A percentile compares a stretch with the other conserved stretches of the same genome.
Conservation (phyloP, 2,329 filamentous ascomycete species). For the Fusarium fujikuroi region DNA sequence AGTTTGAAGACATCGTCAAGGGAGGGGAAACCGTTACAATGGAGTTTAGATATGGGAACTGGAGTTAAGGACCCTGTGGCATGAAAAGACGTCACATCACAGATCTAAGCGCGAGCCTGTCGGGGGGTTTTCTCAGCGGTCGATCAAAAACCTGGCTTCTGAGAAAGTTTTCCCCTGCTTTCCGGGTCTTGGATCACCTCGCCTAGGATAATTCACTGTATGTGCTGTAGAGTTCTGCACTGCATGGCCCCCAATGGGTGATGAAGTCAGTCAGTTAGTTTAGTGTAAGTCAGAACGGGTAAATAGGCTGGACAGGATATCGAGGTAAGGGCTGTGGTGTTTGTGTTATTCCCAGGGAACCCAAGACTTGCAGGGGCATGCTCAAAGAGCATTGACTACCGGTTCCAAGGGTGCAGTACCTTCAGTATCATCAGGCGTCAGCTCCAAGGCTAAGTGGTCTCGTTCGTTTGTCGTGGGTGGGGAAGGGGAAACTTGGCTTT, state of each 20-base stretch:
- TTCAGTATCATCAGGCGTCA: constrained; percentile 1
- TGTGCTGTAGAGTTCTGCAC: not conserved
- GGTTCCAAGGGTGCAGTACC: not conserved
- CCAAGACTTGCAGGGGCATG: not conserved
- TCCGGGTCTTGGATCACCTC: not conserved
- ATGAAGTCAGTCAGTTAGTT: not conserved
- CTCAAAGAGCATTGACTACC: not conserved
- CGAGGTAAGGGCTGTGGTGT: constrained; percentile 2
- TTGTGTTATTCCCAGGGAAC: not conserved
- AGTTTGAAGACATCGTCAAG: not conserved
- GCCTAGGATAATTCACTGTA: not conserved
- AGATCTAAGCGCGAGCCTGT: constrained; percentile 11
- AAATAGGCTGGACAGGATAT: not conserved
- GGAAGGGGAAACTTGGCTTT: constrained; percentile 24
- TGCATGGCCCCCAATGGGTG: constrained; percentile 21
- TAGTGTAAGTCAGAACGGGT: not conserved
- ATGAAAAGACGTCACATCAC: constrained; percentile 31
- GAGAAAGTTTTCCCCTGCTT: constrained; percentile 14
- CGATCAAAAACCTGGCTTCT: not conserved
- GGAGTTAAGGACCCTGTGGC: constrained; percentile 20
- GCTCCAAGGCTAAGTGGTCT: constrained; percentile 4
- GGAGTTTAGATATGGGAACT: constrained; percentile 29
- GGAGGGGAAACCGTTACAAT: not conserved
- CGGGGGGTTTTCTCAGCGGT: constrained; percentile 14
- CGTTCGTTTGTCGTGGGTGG: constrained; percentile 4